These are phyloP conservation scores for Nannochloropsis gaditana DNA, from an alignment of 108 stramenopile genomes.

Conservation along the genomic window DNA sequence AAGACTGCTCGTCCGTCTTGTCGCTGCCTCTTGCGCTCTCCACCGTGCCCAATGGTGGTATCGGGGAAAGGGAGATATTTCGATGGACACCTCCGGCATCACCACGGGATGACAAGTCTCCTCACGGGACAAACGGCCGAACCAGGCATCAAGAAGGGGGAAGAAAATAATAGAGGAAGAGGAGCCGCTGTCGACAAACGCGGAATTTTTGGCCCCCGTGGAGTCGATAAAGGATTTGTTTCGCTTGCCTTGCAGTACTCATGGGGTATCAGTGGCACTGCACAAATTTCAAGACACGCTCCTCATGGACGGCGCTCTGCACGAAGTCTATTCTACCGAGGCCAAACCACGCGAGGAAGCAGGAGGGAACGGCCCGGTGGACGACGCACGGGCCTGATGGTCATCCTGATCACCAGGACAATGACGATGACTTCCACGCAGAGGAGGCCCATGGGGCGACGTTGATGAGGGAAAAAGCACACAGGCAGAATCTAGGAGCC, in stretches of 20 bases:
- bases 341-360: too few species aligned
- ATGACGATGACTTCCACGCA: too few species aligned
- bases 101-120: neutral
- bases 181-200: neutral
- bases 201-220: neutral
- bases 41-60: neutral
- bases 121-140: neutral
- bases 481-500: too few species aligned
- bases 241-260: neutral
- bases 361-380: too few species aligned
- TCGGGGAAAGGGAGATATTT: neutral
- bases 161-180: neutral
- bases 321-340: neutral
- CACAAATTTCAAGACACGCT: slow-evolving; percentile 15
- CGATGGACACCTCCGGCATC: neutral
- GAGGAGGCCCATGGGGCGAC: too few species aligned
- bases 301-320: neutral
- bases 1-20: too few species aligned
- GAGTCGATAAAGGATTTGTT: slow-evolving; percentile 7
- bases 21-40: neutral
- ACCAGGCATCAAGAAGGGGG: neutral
- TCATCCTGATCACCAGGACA: too few species aligned
- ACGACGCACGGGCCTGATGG: too few species aligned
- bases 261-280: neutral
- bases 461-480: too few species aligned